phyloP scores from a whole-genome alignment of 2,329 filamentous ascomycete species.

The Cryphonectria nitschkei region DNA sequence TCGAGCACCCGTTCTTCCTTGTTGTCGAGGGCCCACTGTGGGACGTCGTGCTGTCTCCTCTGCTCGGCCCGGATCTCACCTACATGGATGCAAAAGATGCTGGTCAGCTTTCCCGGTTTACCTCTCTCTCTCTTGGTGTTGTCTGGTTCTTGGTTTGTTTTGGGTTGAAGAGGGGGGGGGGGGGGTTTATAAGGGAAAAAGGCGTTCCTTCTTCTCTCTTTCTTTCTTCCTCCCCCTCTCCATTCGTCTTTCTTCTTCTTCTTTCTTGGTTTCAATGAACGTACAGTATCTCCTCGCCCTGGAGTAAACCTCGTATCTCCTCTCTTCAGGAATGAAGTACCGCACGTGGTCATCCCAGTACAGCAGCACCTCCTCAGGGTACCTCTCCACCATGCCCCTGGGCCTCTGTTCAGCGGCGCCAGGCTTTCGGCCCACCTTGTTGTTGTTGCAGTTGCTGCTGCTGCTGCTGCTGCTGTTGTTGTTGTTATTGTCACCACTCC shows the following conservation, averaged over 20 bases:
- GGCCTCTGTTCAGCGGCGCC: constrained; percentile 14
- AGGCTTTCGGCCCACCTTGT: background rate
- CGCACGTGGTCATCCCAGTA: constrained; percentile 28
- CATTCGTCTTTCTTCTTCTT: background rate
- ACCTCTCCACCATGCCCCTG: constrained; percentile 27
- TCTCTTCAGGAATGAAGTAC: constrained; percentile 21
- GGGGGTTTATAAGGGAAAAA: too few relatives aligned
- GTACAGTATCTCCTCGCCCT: constrained; percentile 23
- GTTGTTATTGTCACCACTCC: background rate
- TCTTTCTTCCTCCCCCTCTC: background rate
- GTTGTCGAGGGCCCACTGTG: constrained; percentile 27
- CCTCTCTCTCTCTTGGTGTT: too few relatives aligned
- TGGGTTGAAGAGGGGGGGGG: too few relatives aligned
- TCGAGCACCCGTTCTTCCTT: constrained; percentile 18
- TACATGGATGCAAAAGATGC: background rate
- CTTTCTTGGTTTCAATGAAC: background rate
- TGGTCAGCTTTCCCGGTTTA: background rate
- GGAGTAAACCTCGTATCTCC: constrained; percentile 21
- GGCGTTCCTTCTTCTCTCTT: too few relatives aligned
- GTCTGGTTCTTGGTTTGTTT: too few relatives aligned
- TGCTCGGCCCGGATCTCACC: constrained; percentile 27
- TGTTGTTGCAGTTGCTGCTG: background rate
- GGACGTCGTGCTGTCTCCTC: constrained; percentile 19
- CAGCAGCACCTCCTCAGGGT: constrained; percentile 28
- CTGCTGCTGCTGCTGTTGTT: background rate